Conservation (phyloP, 805 yeast genomes). For the Teunomyces barrocoloradensis region DNA sequence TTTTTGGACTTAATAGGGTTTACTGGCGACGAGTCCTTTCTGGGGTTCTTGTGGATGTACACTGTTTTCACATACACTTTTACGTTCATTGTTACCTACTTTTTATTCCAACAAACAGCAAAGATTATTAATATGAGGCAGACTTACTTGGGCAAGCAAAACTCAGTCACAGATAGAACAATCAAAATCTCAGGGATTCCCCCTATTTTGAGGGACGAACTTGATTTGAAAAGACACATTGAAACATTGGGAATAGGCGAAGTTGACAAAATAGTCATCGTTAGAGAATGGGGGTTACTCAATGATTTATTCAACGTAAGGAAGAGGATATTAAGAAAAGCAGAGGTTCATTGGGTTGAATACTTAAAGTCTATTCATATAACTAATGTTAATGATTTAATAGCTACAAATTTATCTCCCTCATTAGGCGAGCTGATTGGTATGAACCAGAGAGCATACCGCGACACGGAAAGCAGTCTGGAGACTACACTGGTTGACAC, state of each 20-base stretch:
- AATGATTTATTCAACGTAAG: constrained; percentile 66
- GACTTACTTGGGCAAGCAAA: constrained; percentile 76
- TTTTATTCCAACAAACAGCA: constrained; percentile 66
- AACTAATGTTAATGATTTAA: constrained; percentile 25
- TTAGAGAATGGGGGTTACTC: constrained; percentile 81
- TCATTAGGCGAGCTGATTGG: constrained; percentile 27
- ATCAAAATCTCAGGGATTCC: constrained; percentile 88
- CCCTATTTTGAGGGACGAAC: constrained; percentile 68
- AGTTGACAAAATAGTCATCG: constrained; percentile 73
- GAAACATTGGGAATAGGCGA: constrained; percentile 77
- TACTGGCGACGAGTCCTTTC: constrained; percentile 33
- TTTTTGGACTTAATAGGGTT: background rate
- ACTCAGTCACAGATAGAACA: constrained; percentile 88
- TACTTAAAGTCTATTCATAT: constrained; percentile 47
- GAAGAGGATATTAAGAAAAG: constrained; percentile 45
- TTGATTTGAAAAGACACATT: constrained; percentile 68
- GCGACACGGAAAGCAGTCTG: constrained; percentile 11
- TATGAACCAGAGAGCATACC: constrained; percentile 14
- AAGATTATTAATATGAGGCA: constrained; percentile 79
- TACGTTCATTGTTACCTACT: constrained; percentile 61
- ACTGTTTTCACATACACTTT: constrained; percentile 84
- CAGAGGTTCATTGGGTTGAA: constrained; percentile 73
- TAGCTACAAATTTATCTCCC: constrained; percentile 25
- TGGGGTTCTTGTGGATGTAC: constrained; percentile 77
- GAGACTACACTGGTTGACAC: constrained; percentile 5